A percentile compares a stretch with the other conserved stretches of the same genome.
phyloP scores from a whole-genome alignment of 352 stramenopile genomes.

The Phytophthora chlamydospora region DNA sequence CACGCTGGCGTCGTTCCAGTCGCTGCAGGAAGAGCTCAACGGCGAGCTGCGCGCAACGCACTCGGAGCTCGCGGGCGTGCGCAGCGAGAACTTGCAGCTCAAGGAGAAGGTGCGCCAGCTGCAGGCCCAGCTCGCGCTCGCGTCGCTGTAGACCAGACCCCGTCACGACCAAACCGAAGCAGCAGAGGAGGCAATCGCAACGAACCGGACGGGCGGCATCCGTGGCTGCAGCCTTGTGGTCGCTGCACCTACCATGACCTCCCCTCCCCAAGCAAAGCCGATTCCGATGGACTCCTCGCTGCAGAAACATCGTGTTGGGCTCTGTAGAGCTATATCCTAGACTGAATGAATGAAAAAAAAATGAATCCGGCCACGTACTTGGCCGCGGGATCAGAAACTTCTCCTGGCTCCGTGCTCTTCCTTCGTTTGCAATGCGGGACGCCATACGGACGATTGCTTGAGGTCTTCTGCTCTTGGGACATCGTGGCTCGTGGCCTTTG shows the following conservation, averaged over 20 bases:
- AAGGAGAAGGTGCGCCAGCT: conserved; percentile 71
- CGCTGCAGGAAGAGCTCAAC: conserved; percentile 61
- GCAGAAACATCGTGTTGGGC: not conserved
- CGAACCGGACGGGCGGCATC: conserved; percentile 26
- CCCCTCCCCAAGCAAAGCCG: conserved; percentile 16
- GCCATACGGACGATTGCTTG: too few species aligned
- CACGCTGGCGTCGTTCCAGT: conserved; percentile 69
- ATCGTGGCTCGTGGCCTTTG: too few species aligned
- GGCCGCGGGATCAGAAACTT: not conserved
- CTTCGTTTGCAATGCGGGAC: too few species aligned
- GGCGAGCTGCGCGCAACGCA: conserved; percentile 62
- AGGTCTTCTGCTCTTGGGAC: too few species aligned
- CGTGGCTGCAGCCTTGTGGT: conserved; percentile 15
- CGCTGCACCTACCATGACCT: conserved; percentile 3
- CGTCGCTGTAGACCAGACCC: conserved; percentile 50
- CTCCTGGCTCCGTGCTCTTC: too few species aligned
- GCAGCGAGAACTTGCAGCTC: conserved; percentile 65
- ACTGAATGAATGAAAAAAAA: conserved; percentile 4
- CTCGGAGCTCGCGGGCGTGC: conserved; percentile 46
- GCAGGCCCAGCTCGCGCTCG: conserved; percentile 60
- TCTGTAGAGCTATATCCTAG: conserved; percentile 9
- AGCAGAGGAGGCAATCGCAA: conserved; percentile 27
- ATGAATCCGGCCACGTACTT: conserved; percentile 3
- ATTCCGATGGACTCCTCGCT: conserved; percentile 18
- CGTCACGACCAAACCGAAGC: not conserved